Conservation (phyloP, 192 early-diverging fungal species). For the Chytriomyces confervae region DNA sequence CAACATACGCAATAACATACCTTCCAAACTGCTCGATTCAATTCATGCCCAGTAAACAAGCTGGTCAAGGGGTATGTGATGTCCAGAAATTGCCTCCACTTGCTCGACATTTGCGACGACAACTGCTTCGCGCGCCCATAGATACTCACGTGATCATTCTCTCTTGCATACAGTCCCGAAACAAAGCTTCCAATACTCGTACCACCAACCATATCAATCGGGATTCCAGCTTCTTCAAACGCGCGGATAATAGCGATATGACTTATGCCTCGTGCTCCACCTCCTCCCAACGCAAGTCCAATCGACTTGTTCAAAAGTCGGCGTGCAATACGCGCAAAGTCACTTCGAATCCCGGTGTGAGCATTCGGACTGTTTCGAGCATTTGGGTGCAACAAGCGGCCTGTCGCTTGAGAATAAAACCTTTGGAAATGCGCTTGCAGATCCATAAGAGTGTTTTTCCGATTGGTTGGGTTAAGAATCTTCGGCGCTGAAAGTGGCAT, state of each 20-base stretch:
- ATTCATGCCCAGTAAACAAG: slow-evolving; percentile 91
- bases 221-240: slow-evolving; percentile 96
- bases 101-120: slow-evolving; percentile 73
- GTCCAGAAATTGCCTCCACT: slow-evolving; percentile 91
- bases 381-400: slow-evolving; percentile 17
- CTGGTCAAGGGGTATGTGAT: slow-evolving; percentile 93
- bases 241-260: slow-evolving; percentile 93
- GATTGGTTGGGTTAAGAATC: slow-evolving; percentile 37
- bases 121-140: slow-evolving; percentile 88
- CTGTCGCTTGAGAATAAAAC: slow-evolving; percentile 37
- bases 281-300: slow-evolving; percentile 93
- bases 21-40: slow-evolving; percentile 97
- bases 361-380: slow-evolving; percentile 31
- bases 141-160: slow-evolving; percentile 85
- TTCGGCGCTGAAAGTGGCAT: slow-evolving; percentile 48
- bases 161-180: slow-evolving; percentile 89
- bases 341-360: slow-evolving; percentile 52
- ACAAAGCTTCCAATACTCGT: slow-evolving; percentile 97
- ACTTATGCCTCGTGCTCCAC: slow-evolving; percentile 93
- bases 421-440: slow-evolving; percentile 49
- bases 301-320: slow-evolving; percentile 91
- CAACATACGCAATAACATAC: slow-evolving; percentile 45
- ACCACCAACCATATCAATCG: slow-evolving; percentile 98
- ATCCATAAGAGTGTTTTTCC: slow-evolving; percentile 44
- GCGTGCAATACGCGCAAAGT: slow-evolving; percentile 84